Evolutionary conservation across 805 yeast species (phyloP).

Genomic region (Candida quercuum): DNA sequence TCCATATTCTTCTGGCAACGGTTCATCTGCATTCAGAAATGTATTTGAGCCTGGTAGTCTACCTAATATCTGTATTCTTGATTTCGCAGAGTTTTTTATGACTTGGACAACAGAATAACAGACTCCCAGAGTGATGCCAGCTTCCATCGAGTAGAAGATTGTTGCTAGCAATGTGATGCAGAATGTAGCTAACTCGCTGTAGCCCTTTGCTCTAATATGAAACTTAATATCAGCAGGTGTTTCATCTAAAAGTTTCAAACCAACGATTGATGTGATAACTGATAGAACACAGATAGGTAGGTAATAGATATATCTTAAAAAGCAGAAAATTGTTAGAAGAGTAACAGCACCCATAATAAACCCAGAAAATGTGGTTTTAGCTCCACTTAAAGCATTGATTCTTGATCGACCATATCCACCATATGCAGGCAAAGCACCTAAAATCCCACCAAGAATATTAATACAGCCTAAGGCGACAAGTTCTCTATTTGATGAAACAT

Average conservation of each 20-base stretch:
- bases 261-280: slow-evolving; percentile 76
- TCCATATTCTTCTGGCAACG: slow-evolving; percentile 29
- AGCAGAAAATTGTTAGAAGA: slow-evolving; percentile 52
- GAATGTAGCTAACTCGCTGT: slow-evolving; percentile 68
- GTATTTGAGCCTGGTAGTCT: slow-evolving; percentile 55
- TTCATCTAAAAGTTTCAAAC: slow-evolving; percentile 72
- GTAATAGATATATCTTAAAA: slow-evolving; percentile 60
- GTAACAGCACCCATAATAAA: slow-evolving; percentile 76
- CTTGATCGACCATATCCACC: slow-evolving; percentile 96
- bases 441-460: slow-evolving; percentile 51
- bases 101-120: slow-evolving; percentile 76
- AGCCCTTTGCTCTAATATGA: slow-evolving; percentile 70
- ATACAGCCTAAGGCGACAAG: slow-evolving; percentile 82
- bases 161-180: slow-evolving; percentile 60
- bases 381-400: slow-evolving; percentile 84
- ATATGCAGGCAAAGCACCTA: slow-evolving; percentile 76
- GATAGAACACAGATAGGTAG: slow-evolving; percentile 79
- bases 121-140: slow-evolving; percentile 86
- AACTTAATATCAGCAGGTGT: slow-evolving; percentile 74
- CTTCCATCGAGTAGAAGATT: slow-evolving; percentile 72
- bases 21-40: slow-evolving; percentile 69
- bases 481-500: slow-evolving; percentile 84
- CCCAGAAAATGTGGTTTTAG: slow-evolving; percentile 80
- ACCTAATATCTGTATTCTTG: slow-evolving; percentile 80
- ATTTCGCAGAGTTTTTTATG: slow-evolving; percentile 71